These are phyloP conservation scores for Chlorociboria aeruginascens DNA, from an alignment of 495 filamentous ascomycete genomes.

Conservation along the genomic window DNA sequence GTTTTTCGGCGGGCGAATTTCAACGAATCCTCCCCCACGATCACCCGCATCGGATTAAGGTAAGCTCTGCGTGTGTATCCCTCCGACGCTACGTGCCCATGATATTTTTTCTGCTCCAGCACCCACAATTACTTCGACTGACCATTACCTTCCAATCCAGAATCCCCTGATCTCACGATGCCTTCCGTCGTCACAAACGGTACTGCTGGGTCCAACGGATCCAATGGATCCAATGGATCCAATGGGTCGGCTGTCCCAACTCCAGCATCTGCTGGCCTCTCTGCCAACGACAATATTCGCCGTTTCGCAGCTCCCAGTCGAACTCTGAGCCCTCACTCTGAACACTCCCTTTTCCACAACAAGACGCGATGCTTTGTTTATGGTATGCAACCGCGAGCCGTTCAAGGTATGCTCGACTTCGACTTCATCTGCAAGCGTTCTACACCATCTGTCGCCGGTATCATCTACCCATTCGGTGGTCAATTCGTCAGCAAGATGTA, in stretches of 20 bases:
- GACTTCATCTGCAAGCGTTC: conserved; percentile 99
- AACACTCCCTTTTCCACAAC: conserved; percentile 88
- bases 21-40: neutral
- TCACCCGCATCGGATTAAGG: neutral
- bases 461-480: conserved; percentile 99
- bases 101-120: neutral
- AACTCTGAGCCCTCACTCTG: conserved; percentile 71
- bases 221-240: conserved; percentile 31
- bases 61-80: neutral
- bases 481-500: conserved; percentile 99
- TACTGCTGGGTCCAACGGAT: conserved; percentile 26
- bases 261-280: conserved; percentile 28
- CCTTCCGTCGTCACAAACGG: conserved; percentile 28
- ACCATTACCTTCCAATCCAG: neutral
- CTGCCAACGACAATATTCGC: conserved; percentile 96
- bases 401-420: conserved; percentile 99
- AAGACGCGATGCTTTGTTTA: conserved; percentile 99
- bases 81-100: neutral
- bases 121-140: neutral
- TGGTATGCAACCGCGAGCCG: conserved; percentile 92
- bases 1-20: no score
- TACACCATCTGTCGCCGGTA: conserved; percentile 93
- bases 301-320: conserved; percentile 90
- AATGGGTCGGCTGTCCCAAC: conserved; percentile 25
- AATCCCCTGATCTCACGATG: conserved; percentile 22